Percentiles rank a stretch among this genome's conserved stretches.
Conservation (phyloP, 768 basidiomycete species). For the Mycena haematopus region DNA sequence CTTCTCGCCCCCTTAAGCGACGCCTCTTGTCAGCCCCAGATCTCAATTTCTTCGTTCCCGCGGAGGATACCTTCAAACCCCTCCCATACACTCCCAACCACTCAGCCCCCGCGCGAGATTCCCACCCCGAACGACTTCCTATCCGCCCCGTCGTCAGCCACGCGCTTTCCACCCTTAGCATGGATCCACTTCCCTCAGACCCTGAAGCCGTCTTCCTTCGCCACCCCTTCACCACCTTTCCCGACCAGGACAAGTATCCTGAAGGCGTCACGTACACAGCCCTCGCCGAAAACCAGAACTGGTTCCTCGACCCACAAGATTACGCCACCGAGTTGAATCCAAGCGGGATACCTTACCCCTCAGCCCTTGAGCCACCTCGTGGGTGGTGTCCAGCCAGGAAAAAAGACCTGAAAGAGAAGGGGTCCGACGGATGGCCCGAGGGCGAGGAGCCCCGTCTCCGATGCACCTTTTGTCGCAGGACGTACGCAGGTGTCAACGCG, state of each 20-base stretch:
- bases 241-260: slow-evolving; percentile 61
- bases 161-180: slow-evolving; percentile 54
- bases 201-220: slow-evolving; percentile 72
- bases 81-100: slow-evolving; percentile 61
- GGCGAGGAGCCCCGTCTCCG: slow-evolving; percentile 81
- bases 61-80: slow-evolving; percentile 69
- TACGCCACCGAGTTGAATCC: slow-evolving; percentile 57
- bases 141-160: slow-evolving; percentile 48
- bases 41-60: slow-evolving; percentile 66
- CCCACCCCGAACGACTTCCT: slow-evolving; percentile 38
- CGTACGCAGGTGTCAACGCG: slow-evolving; percentile 86
- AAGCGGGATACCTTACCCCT: slow-evolving; percentile 72
- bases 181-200: slow-evolving; percentile 76
- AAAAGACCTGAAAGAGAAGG: slow-evolving; percentile 74
- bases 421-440: slow-evolving; percentile 76
- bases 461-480: slow-evolving; percentile 85
- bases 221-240: slow-evolving; percentile 75
- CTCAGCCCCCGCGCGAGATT: slow-evolving; percentile 32
- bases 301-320: slow-evolving; percentile 78
- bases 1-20: slow-evolving; percentile 50
- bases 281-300: slow-evolving; percentile 78
- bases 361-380: slow-evolving; percentile 80
- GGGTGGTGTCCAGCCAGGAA: slow-evolving; percentile 91
- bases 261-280: slow-evolving; percentile 75
- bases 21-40: slow-evolving; percentile 53